Base-by-base conservation (phyloP, 192 early-diverging fungal species). In the Ambispora gerdemannii region DNA sequence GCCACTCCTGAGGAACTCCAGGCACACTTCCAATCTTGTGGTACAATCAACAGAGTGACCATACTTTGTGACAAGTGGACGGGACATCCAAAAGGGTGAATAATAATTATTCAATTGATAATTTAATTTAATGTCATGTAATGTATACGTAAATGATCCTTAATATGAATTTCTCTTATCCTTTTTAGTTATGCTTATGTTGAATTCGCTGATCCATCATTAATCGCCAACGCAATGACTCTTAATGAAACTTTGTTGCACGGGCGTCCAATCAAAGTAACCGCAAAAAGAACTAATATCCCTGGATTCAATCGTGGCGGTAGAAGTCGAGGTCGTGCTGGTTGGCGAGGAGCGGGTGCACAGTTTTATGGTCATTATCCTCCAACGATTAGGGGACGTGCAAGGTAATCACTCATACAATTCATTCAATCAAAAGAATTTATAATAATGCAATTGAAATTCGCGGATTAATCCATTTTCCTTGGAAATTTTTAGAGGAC, bases 31-130 rank as follows among this genome's bases (percentile, higher is more conserved):
- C 90, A 95, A 78, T 84, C 92, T 7, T 96, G 95, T 77, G 96
- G 97, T 20, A 89, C 89, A 20, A 96, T 99, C 76, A 99, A 96
- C 76, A 86, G 97, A 27, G 93, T 98, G 8, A 99, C 96, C 13
- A 97, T 98, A 68, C 76, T 95, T 49, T 95, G 94, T 73, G 91
- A 99, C 81, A 95, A 95, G 76, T 92, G 81, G 73, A 97, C 94
- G 22, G 94, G 94, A 24, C 90, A 92, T 62, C 92, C 93, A 27
- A 93, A 92, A 74, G 92, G 92, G 74, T 82, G 80, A 73, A 33
- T 27, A 8, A 36, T 50, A 3, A 51, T 59, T 10, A 3, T 8
- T 1, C 4, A 24, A 34, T 59, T 36, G 10, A 17, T 53, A 38
- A 27, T 31, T n/a, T n/a, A n/a, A n/a, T n/a, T n/a, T n/a, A n/a